These are phyloP conservation scores for Zymoseptoria pseudotritici DNA, from an alignment of 2,329 filamentous ascomycete species.

Conservation along the genomic window DNA sequence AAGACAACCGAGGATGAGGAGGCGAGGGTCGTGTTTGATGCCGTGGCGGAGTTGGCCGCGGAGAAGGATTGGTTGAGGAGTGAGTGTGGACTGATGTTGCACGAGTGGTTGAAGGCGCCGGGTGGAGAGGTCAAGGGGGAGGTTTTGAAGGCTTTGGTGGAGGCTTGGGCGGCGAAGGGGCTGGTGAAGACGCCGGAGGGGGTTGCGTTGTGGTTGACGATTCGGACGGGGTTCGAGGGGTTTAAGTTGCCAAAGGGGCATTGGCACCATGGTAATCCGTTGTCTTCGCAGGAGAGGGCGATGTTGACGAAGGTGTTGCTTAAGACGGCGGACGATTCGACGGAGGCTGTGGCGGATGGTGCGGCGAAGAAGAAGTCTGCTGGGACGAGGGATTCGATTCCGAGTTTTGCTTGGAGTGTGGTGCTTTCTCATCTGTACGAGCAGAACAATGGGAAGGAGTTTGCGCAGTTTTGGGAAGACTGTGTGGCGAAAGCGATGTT, in stretches of 20 bases:
- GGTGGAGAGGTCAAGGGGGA: constrained; percentile 12
- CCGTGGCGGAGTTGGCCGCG: constrained; percentile 65
- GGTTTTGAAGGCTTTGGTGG: constrained; percentile 19
- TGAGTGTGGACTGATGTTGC: constrained; percentile 77
- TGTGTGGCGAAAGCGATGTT: constrained; percentile 85
- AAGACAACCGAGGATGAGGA: constrained; percentile 43
- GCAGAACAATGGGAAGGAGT: constrained; percentile 37
- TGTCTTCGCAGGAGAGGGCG: constrained; percentile 60
- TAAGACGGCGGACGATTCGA: constrained; percentile 55
- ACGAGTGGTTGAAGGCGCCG: constrained; percentile 52
- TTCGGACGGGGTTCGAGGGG: constrained; percentile 56
- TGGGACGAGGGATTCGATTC: constrained; percentile 59
- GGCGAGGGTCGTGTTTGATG: constrained; percentile 63
- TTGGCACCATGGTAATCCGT: constrained; percentile 66
- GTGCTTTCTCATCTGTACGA: constrained; percentile 49
- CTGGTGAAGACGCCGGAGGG: constrained; percentile 79
- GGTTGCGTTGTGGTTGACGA: constrained; percentile 76
- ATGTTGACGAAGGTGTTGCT: constrained; percentile 71
- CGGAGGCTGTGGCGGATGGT: constrained; percentile 30
- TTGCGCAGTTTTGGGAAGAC: constrained; percentile 76
- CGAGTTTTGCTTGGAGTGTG: constrained; percentile 83
- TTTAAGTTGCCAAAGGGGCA: constrained; percentile 60
- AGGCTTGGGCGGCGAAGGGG: constrained; percentile 38
- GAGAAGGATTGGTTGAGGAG: constrained; percentile 85
- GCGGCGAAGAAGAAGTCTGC: constrained; percentile 48